Conservation (phyloP, 225 moss, liverwort and hornwort species). For the Straminergon stramineum region DNA sequence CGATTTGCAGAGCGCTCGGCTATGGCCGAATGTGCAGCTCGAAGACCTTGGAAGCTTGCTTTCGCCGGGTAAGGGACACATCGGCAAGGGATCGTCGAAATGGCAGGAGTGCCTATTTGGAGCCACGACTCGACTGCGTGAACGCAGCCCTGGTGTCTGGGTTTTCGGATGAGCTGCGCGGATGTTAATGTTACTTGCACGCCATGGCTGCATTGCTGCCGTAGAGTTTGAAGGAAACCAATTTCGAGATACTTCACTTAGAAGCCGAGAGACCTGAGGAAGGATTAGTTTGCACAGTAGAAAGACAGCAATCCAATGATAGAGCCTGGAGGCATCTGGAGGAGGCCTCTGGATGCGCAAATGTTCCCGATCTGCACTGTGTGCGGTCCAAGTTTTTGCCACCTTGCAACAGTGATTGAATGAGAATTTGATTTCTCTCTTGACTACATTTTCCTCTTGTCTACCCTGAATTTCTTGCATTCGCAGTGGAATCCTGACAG, state of each 20-base stretch:
- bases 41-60: background rate
- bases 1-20: background rate
- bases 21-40: background rate
- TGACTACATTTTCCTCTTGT: background rate
- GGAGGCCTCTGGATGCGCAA: constrained; percentile 5
- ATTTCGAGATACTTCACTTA: background rate
- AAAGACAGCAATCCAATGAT: constrained; percentile 8
- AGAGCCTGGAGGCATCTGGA: constrained; percentile 14
- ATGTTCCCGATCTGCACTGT: background rate
- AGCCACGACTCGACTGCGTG: background rate
- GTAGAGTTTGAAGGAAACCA: background rate
- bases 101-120: background rate
- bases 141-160: background rate
- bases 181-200: background rate
- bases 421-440: background rate
- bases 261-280: background rate
- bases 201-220: background rate
- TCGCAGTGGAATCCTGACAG: background rate
- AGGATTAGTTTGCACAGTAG: background rate
- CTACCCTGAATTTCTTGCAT: background rate
- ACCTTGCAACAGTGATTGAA: background rate
- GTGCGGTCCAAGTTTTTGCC: background rate
- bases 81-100: background rate
- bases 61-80: background rate
- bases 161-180: background rate